These are phyloP conservation scores for Asterophora parasitica DNA, from an alignment of 768 basidiomycete genomes.

Conservation along the genomic window DNA sequence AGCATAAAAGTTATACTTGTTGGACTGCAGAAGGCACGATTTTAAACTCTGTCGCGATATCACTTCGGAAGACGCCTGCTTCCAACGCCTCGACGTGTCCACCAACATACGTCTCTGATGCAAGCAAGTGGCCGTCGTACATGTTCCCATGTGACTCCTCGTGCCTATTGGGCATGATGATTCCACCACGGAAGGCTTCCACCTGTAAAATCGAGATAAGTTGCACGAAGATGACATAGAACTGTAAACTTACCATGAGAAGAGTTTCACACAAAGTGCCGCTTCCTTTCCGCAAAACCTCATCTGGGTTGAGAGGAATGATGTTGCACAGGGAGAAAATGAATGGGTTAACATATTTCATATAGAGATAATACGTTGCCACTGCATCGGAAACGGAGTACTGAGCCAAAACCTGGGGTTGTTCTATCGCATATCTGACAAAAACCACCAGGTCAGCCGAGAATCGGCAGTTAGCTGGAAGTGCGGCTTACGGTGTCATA, in stretches of 20 bases:
- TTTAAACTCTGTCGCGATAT: constrained; percentile 94
- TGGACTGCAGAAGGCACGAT: constrained; percentile 84
- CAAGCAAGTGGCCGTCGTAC: constrained; percentile 94
- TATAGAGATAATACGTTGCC: constrained; percentile 99
- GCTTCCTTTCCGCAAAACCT: constrained; percentile 92
- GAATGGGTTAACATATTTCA: constrained; percentile 99
- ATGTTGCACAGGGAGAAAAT: constrained; percentile 99
- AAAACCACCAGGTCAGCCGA: neutral
- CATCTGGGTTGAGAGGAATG: constrained; percentile 94
- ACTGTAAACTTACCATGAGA: constrained; percentile 75
- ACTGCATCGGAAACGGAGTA: constrained; percentile 99
- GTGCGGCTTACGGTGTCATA: constrained; percentile 89
- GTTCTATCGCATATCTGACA: constrained; percentile 88
- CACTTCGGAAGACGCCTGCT: constrained; percentile 96
- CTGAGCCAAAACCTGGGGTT: constrained; percentile 89
- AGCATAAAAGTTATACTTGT: constrained; percentile 43
- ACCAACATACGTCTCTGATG: constrained; percentile 97
- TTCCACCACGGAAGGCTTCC: constrained; percentile 85
- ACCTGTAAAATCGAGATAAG: constrained; percentile 50
- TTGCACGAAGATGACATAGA: neutral
- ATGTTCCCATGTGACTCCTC: constrained; percentile 90
- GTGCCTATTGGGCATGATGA: constrained; percentile 98
- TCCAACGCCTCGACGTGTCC: constrained; percentile 98
- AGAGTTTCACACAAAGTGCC: constrained; percentile 97
- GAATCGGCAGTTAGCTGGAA: neutral